These are phyloP conservation scores for Heliosperma pusillum DNA, from an alignment of 148 eudicot genomes.

Conservation along the genomic window DNA sequence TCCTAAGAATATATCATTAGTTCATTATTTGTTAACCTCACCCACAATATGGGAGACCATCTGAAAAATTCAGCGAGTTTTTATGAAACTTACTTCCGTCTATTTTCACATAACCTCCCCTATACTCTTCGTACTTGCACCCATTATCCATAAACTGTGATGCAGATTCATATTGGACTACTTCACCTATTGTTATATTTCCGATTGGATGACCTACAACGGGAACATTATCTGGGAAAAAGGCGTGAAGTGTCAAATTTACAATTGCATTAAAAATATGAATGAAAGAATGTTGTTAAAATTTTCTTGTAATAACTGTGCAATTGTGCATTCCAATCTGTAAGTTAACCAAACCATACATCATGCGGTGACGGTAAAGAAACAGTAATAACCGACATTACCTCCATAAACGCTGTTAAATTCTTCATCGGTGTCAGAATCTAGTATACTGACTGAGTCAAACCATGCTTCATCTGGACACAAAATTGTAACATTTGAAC, in stretches of 20 bases:
- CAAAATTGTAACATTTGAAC: slow-evolving; percentile 41
- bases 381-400: slow-evolving; percentile 6
- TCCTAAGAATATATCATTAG: slow-evolving; percentile 23
- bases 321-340: no score
- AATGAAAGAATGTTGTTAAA: background rate
- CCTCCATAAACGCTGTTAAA: slow-evolving; percentile 62
- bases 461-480: slow-evolving; percentile 61
- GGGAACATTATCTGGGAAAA: slow-evolving; percentile 35
- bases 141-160: slow-evolving; percentile 47
- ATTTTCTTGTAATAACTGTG: no score
- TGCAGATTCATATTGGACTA: slow-evolving; percentile 49
- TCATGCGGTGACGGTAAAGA: no score
- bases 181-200: slow-evolving; percentile 39
- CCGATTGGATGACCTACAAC: slow-evolving; percentile 10
- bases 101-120: slow-evolving; percentile 38
- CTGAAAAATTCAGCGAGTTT: background rate
- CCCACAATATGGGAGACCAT: no score
- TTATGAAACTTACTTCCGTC: slow-evolving; percentile 38
- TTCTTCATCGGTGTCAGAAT: slow-evolving; percentile 70
- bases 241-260: slow-evolving; percentile 1
- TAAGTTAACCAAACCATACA: no score
- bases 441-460: slow-evolving; percentile 50
- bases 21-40: background rate
- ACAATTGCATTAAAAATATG: background rate
- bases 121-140: slow-evolving; percentile 48